Conservation (phyloP, 495 filamentous ascomycete genomes). For the Penicillium bialowiezense region DNA sequence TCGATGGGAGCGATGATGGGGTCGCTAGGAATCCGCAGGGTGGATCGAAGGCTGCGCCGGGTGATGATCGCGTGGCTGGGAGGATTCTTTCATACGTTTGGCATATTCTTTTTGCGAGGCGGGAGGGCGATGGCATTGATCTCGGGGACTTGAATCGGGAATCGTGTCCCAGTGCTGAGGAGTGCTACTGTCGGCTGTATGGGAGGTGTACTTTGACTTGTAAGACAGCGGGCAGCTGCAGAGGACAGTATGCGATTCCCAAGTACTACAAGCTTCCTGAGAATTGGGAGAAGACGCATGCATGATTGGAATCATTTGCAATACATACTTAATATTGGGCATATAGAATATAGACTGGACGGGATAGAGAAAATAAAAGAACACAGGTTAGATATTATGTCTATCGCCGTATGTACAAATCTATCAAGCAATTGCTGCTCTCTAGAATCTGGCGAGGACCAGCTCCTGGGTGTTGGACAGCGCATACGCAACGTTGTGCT, state of each 20-base stretch:
- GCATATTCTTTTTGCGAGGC: conserved; percentile 43
- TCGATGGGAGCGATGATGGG: conserved; percentile 25
- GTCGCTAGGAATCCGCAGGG: conserved; percentile 3
- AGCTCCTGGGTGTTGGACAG: conserved; percentile 69
- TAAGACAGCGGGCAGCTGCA: conserved; percentile 26
- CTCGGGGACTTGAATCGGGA: conserved; percentile 39
- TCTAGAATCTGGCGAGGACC: conserved; percentile 61
- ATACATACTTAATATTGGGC: background rate
- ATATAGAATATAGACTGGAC: background rate
- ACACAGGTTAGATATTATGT: conserved; percentile 7
- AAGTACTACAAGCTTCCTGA: conserved; percentile 34
- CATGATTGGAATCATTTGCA: conserved; percentile 5
- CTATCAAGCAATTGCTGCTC: background rate
- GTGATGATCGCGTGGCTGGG: conserved; percentile 37
- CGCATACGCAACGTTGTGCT: conserved; percentile 66
- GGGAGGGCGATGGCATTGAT: conserved; percentile 26
- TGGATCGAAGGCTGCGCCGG: conserved; percentile 23
- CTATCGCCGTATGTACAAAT: conserved; percentile 22
- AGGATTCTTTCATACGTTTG: conserved; percentile 42
- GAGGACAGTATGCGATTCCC: conserved; percentile 37
- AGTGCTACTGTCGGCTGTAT: conserved; percentile 47
- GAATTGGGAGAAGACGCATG: conserved; percentile 31
- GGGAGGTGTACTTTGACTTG: conserved; percentile 36
- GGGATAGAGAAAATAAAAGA: background rate
- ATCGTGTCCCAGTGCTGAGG: conserved; percentile 37